Evolutionary conservation across 805 yeast species (phyloP), one percentile per base, ranked within the genome.

Genomic region (Hanseniaspora pseudoguilliermondii): DNA sequence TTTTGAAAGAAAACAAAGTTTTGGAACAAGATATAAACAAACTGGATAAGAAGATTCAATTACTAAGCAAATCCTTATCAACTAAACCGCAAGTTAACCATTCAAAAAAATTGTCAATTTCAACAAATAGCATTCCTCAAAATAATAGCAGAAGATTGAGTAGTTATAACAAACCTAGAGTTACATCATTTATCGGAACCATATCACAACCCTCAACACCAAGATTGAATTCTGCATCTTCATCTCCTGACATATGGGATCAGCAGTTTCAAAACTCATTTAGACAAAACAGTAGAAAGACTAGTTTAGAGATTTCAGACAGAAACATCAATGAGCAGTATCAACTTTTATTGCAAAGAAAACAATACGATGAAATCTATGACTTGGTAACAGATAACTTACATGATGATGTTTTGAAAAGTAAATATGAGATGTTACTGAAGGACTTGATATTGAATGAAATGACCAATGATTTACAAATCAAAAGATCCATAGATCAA

Each of bases 171-270:
- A 18, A 29, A 27, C 40, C 40, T 29, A 53, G 56, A 39, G 35
- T 53, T 5, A 29, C 39, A 5, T 53, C 56, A 10, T 38, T 46
- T 34, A 32, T 46, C 21, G 32, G 49, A 35, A 35, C n/a, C 5
- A 13, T 35, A 8, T 46, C 56, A 20, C 27, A 34, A 8, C 56
- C 50, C 15, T 25, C 40, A 20, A 46, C 56, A 21, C 56, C 56
- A 5, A 44, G 56, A 46, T 16, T 53, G 4, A 23, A 21, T 7
- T 46, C 56, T 15, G 20, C 41, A 15, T 29, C 50, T 2, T 46
- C 46, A 15, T 53, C 56, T 0, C 56, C 56, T 29, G 56, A 44
- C 13, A 34, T 44, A 20, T 53, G 56, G 56, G 56, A 53, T 46
- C 49, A 46, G 15, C 49, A 46, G 5, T 46, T 46, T 39, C 49